These are phyloP conservation scores for Lichtheimia ornata DNA, from an alignment of 371 early-diverging fungal genomes.

Conservation along the genomic window DNA sequence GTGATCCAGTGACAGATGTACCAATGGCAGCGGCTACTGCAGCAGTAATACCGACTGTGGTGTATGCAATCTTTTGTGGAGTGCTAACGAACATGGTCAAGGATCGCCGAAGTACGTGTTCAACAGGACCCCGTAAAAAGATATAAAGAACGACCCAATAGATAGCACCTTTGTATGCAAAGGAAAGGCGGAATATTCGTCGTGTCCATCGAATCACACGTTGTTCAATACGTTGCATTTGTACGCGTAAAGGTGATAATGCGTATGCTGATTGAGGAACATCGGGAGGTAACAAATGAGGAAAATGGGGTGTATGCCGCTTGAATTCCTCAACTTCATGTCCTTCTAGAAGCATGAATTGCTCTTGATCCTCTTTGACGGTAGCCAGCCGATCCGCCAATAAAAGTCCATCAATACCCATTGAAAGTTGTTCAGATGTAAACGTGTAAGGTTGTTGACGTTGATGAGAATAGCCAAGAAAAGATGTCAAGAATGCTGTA, in stretches of 20 bases:
- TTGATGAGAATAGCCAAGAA: slow-evolving; percentile 16
- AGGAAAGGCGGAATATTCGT: slow-evolving; percentile 32
- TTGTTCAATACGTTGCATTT: slow-evolving; percentile 33
- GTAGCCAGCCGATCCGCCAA: slow-evolving; percentile 12
- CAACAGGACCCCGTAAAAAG: slow-evolving; percentile 43
- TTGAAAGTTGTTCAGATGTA: neutral
- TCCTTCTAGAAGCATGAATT: slow-evolving; percentile 1
- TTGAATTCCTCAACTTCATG: slow-evolving; percentile 6
- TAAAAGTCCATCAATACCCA: slow-evolving; percentile 9
- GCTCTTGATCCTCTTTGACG: slow-evolving; percentile 12
- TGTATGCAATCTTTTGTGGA: slow-evolving; percentile 23
- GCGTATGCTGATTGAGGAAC: slow-evolving; percentile 41
- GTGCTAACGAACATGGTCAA: slow-evolving; percentile 23
- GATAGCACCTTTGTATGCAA: slow-evolving; percentile 41
- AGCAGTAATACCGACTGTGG: slow-evolving; percentile 10
- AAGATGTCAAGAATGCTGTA: slow-evolving; percentile 37
- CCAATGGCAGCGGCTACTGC: slow-evolving; percentile 11
- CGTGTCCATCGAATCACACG: slow-evolving; percentile 30
- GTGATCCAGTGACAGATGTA: slow-evolving; percentile 1
- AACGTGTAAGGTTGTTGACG: neutral
- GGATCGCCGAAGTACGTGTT: slow-evolving; percentile 26
- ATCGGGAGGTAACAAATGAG: slow-evolving; percentile 37
- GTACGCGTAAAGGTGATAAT: slow-evolving; percentile 30
- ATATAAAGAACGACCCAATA: slow-evolving; percentile 44
- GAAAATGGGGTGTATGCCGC: slow-evolving; percentile 30